Evolutionary conservation across 306 rosid species (phyloP).

Genomic region (Malus sylvestris): DNA sequence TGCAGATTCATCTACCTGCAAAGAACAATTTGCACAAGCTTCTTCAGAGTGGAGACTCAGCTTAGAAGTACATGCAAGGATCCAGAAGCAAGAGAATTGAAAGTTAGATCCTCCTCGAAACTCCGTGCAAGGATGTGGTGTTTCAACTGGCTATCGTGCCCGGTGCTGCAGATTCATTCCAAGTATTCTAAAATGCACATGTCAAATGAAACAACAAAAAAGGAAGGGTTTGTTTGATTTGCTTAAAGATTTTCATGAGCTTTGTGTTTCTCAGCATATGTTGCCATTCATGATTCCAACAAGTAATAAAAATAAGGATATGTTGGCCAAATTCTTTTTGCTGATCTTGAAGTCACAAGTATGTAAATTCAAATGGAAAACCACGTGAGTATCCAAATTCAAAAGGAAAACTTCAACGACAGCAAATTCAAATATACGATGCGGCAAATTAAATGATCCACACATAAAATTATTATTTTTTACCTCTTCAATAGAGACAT

Average conservation of each 20-base stretch:
- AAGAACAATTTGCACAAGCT: conserved; percentile 33
- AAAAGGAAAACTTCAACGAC: no score
- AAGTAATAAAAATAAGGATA: neutral
- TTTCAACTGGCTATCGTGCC: conserved; percentile 34
- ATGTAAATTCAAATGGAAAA: no score
- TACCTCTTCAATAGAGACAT: no score
- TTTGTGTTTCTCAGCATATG: neutral
- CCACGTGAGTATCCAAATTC: no score
- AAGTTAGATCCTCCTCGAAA: conserved; percentile 72
- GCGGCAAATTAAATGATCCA: no score
- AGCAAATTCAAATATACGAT: no score
- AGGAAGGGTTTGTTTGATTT: conserved; percentile 51
- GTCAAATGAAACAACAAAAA: conserved; percentile 63
- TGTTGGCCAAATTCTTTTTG: neutral
- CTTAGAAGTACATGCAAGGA: conserved; percentile 35
- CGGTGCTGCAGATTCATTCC: conserved; percentile 54
- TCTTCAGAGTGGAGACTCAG: conserved; percentile 60
- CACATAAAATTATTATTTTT: no score
- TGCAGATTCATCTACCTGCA: no score
- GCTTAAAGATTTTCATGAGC: conserved; percentile 32
- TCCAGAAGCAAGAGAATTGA: conserved; percentile 52
- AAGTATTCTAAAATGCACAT: conserved; percentile 64
- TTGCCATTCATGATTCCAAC: neutral
- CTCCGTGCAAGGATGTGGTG: conserved; percentile 36
- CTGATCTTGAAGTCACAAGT: neutral